Conservation (phyloP, 1,284 basidiomycete species). For the Ganoderma leucocontextum region DNA sequence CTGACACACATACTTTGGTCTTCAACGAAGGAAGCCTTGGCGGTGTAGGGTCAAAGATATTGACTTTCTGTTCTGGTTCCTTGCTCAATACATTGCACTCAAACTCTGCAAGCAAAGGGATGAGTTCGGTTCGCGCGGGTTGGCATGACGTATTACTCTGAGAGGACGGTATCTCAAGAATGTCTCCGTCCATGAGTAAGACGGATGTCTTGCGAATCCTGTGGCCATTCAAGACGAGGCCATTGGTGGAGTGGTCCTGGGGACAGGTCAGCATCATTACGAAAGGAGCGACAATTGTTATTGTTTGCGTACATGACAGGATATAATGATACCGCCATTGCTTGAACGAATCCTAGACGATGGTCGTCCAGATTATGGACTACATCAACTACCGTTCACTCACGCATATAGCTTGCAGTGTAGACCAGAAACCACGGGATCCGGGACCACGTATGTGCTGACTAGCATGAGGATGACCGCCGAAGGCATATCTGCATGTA, state of each 20-base stretch:
- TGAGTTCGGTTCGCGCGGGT: neutral
- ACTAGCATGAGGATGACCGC: neutral
- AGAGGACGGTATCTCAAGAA: slow-evolving; percentile 70
- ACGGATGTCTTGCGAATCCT: slow-evolving; percentile 68
- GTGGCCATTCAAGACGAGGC: slow-evolving; percentile 75
- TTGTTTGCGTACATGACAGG: slow-evolving; percentile 65
- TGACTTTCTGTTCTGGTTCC: slow-evolving; percentile 56
- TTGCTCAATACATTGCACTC: slow-evolving; percentile 68
- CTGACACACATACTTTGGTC: slow-evolving; percentile 44
- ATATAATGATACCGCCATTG: slow-evolving; percentile 75
- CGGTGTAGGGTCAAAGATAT: slow-evolving; percentile 68
- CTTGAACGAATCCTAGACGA: slow-evolving; percentile 66
- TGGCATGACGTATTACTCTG: slow-evolving; percentile 49
- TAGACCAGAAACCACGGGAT: slow-evolving; percentile 66
- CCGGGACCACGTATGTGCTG: slow-evolving; percentile 58
- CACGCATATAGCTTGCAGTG: slow-evolving; percentile 86
- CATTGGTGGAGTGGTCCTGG: slow-evolving; percentile 83
- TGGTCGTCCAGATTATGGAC: neutral
- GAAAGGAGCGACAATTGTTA: neutral
- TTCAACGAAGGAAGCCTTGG: slow-evolving; percentile 61
- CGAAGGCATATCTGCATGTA: neutral
- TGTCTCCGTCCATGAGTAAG: slow-evolving; percentile 79
- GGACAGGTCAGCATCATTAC: slow-evolving; percentile 13
- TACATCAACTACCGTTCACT: slow-evolving; percentile 29
- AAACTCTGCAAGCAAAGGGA: slow-evolving; percentile 57